Evolutionary conservation across 2,329 filamentous ascomycete genomes (phyloP), one percentile per base, ranked within the genome.

Genomic region (Alternaria tenuissima): DNA sequence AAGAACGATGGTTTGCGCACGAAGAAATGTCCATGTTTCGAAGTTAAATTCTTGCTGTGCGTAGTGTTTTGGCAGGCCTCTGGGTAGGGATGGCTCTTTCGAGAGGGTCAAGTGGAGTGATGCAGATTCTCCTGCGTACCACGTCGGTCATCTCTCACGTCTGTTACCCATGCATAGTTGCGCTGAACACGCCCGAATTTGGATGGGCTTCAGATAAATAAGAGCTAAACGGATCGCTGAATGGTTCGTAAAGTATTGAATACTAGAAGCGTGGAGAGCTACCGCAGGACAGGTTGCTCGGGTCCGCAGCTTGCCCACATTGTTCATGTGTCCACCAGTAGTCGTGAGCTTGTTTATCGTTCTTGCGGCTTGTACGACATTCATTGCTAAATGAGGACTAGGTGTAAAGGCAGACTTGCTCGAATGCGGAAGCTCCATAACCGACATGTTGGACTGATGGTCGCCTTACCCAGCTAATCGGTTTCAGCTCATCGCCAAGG

Each of bases 51-150:
- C 28, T 0, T 30, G 28, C 8, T 30, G 11, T 30, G 28, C 1
- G 9, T 12, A 2, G 8, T 30, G 9, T 30, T 30, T 11, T 30
- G 28, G 8, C 11, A 5, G 28, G 4, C 11, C 3, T 30, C 3
- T 12, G 8, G 3, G 0, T 11, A 12, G 1, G 7, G 4, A 12
- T 4, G 28, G 28, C 28, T 36, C 65, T 3, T 39, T 52, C 9
- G 63, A 67, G 46, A 51, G 54, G 39, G 56, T 43, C 54, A 52
- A 43, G 63, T 63, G 6, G 12, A 2, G 0, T 5, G 34, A 7
- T 38, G 34, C 34, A n/a, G 16, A n/a, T 2, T 5, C 12, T 36
- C 32, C 11, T 36, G 3, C 4, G 32, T 0, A 36, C 32, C 32
- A 14, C 32, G 12, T 36, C 2, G 4, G 2, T 14, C 1, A 6